Conservation (phyloP, 129 eudicot species). For the Flaveria ramosissima region DNA sequence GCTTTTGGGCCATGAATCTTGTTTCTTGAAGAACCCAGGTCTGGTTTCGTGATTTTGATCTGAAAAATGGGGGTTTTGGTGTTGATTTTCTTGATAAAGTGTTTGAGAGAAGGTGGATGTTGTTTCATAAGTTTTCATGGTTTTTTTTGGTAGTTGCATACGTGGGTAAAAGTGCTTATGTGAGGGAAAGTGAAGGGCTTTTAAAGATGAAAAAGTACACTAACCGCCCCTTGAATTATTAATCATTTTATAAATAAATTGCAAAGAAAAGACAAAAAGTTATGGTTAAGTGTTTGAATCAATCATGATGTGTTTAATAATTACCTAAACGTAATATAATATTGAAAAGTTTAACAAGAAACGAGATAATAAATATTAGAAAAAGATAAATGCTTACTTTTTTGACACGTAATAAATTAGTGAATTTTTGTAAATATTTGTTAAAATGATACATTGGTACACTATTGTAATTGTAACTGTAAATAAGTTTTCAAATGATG, state of each 20-base stretch:
- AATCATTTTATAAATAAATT: background rate
- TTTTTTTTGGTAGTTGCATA: background rate
- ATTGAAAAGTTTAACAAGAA: background rate
- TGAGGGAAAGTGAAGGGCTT: constrained; percentile 20
- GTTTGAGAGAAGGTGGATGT: constrained; percentile 13
- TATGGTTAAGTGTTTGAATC: background rate
- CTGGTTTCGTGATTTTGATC: constrained; percentile 20
- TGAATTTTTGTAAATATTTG: too few relatives aligned
- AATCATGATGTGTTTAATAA: background rate
- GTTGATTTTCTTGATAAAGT: constrained; percentile 22
- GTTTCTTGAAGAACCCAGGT: constrained; percentile 27
- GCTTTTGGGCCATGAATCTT: constrained; percentile 33
- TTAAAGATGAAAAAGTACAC: constrained; percentile 17
- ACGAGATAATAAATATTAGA: background rate
- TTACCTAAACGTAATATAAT: background rate
- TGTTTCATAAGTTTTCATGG: constrained; percentile 39
- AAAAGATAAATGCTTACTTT: too few relatives aligned
- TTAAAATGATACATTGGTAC: too few relatives aligned
- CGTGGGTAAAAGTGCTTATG: constrained; percentile 27
- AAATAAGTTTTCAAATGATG: too few relatives aligned
- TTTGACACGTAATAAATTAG: too few relatives aligned
- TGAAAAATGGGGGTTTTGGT: constrained; percentile 23
- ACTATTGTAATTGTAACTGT: too few relatives aligned
- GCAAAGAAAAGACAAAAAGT: constrained; percentile 10
- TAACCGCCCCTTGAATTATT: constrained; percentile 5